Evolutionary conservation across 352 stramenopile species (phyloP).

Genomic region (Phytophthora boehmeriae): DNA sequence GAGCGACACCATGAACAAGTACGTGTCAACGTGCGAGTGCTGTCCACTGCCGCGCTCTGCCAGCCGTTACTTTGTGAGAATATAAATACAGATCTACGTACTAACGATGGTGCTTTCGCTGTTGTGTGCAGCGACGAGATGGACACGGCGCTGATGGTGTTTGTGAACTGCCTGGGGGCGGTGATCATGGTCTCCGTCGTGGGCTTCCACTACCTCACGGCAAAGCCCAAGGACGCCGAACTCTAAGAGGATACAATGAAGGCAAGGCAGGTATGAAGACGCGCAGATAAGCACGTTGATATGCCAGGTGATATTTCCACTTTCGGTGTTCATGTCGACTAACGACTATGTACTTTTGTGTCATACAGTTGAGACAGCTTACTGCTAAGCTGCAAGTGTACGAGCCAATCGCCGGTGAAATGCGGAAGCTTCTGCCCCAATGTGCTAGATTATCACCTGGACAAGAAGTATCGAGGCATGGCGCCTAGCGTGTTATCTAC

Average conservation of each 20-base stretch:
- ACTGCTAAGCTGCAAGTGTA: not conserved
- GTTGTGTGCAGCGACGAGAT: conserved; percentile 77
- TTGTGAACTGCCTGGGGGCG: conserved; percentile 88
- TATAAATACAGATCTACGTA: not conserved
- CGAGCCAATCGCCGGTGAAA: not conserved
- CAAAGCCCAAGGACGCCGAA: conserved; percentile 80
- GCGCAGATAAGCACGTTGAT: too few relatives aligned
- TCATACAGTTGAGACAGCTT: conserved; percentile 4
- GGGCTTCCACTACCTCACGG: conserved; percentile 89
- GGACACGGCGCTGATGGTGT: conserved; percentile 86
- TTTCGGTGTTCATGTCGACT: not conserved
- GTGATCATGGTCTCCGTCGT: conserved; percentile 90
- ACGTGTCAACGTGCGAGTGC: conserved; percentile 17
- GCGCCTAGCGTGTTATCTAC: not conserved
- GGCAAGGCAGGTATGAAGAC: conserved; percentile 11
- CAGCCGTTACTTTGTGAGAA: not conserved
- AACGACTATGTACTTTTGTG: not conserved
- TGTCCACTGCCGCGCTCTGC: not conserved
- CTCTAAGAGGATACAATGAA: conserved; percentile 43
- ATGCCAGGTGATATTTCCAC: not conserved
- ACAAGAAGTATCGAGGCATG: not conserved
- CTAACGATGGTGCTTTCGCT: conserved; percentile 11
- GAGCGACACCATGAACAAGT: conserved; percentile 50
- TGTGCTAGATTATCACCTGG: too few relatives aligned
- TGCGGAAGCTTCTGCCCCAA: too few relatives aligned